Conservation (phyloP, 1,284 basidiomycete genomes). For the Bondarzewia mesenterica region DNA sequence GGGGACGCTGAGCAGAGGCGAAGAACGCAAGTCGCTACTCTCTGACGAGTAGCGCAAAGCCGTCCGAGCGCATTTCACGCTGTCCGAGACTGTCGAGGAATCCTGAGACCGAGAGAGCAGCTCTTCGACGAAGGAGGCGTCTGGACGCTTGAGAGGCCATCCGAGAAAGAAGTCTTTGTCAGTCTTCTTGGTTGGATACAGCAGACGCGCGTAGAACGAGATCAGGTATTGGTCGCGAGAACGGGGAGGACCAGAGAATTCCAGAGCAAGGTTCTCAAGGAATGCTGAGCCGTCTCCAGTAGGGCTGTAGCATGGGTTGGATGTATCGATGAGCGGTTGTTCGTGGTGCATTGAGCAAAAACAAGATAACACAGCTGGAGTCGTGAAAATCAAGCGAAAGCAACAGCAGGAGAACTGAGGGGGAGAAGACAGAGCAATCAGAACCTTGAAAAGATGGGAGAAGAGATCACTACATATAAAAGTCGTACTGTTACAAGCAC, state of each 20-base stretch:
- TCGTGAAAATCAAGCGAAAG: too few relatives aligned
- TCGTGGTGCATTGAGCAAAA: conserved; percentile 4
- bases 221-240: conserved; percentile 13
- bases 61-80: background rate
- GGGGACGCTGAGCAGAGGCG: conserved; percentile 1
- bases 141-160: conserved; percentile 1
- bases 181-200: conserved; percentile 5
- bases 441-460: too few relatives aligned
- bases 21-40: background rate
- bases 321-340: conserved; percentile 5
- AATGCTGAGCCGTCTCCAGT: conserved; percentile 6
- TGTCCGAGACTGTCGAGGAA: too few relatives aligned
- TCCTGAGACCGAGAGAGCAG: conserved; percentile 1
- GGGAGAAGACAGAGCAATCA: too few relatives aligned
- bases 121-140: conserved; percentile 3
- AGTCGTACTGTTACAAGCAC: too few relatives aligned
- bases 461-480: too few relatives aligned
- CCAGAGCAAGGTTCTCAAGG: conserved; percentile 4
- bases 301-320: conserved; percentile 9
- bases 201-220: conserved; percentile 9
- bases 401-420: too few relatives aligned
- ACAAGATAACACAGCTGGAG: too few relatives aligned
- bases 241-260: conserved; percentile 5
- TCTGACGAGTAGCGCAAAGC: background rate
- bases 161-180: background rate